phyloP scores from a whole-genome alignment of 768 basidiomycete species.

The Boletus tomentosulus region DNA sequence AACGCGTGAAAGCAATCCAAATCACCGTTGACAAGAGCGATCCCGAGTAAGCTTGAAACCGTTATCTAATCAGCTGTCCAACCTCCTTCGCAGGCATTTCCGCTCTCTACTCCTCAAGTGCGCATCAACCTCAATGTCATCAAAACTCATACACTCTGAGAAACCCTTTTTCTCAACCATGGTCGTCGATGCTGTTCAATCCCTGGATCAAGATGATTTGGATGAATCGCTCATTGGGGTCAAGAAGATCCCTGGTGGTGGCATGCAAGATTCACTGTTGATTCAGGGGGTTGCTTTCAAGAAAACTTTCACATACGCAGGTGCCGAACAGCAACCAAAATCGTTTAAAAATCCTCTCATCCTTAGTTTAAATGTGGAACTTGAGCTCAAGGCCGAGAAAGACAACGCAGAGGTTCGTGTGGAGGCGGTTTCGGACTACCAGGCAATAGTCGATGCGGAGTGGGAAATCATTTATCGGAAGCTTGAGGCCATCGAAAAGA shows the following conservation, averaged over 20 bases:
- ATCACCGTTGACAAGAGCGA: conserved; percentile 86
- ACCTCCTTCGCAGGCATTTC: conserved; percentile 61
- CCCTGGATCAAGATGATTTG: conserved; percentile 87
- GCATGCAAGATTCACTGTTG: conserved; percentile 92
- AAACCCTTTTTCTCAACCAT: conserved; percentile 99
- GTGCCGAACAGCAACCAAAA: conserved; percentile 98
- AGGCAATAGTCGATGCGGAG: conserved; percentile 98
- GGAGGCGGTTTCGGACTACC: conserved; percentile 95
- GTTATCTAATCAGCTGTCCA: background rate
- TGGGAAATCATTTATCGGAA: conserved; percentile 99
- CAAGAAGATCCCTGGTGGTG: conserved; percentile 97
- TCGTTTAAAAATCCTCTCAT: conserved; percentile 84
- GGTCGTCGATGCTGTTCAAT: conserved; percentile 96
- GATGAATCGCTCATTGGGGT: conserved; percentile 96
- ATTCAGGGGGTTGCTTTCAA: conserved; percentile 95
- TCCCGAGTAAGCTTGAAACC: conserved; percentile 63
- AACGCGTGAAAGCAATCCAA: conserved; percentile 86
- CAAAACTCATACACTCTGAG: conserved; percentile 97
- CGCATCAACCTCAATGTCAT: conserved; percentile 99
- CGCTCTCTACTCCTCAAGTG: conserved; percentile 93
- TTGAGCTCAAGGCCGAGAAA: conserved; percentile 98
- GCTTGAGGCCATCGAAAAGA: conserved; percentile 90
- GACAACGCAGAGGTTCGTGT: conserved; percentile 99
- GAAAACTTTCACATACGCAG: conserved; percentile 99
- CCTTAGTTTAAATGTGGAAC: conserved; percentile 92